A percentile compares a stretch with the other conserved stretches of the same genome.
phyloP scores from a whole-genome alignment of 768 basidiomycete genomes.

The Gelatoporia subvermispora region DNA sequence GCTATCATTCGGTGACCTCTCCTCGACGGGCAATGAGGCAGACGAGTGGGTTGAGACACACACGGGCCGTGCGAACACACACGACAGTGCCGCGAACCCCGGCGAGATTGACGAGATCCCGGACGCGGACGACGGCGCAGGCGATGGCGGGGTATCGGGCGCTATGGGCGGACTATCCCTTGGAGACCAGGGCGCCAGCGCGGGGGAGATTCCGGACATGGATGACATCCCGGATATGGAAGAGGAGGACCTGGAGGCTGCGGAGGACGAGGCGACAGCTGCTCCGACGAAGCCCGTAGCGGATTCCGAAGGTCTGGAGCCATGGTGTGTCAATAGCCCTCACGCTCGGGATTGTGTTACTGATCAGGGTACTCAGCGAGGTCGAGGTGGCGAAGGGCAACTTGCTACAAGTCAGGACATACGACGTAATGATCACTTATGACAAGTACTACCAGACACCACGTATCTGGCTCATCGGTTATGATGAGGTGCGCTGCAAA shows the following conservation, averaged over 20 bases:
- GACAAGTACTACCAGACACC: slow-evolving; percentile 99
- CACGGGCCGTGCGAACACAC: slow-evolving; percentile 59
- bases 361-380: slow-evolving; percentile 34
- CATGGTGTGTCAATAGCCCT: slow-evolving; percentile 38
- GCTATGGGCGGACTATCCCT: slow-evolving; percentile 25
- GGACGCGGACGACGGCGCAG: slow-evolving; percentile 64
- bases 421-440: slow-evolving; percentile 99
- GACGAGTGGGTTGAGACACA: slow-evolving; percentile 99
- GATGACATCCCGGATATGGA: slow-evolving; percentile 99
- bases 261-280: slow-evolving; percentile 81
- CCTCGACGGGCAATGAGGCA: slow-evolving; percentile 45
- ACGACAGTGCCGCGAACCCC: slow-evolving; percentile 52
- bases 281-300: slow-evolving; percentile 41
- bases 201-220: slow-evolving; percentile 75
- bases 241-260: slow-evolving; percentile 85
- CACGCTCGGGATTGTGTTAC: background rate
- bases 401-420: slow-evolving; percentile 91
- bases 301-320: slow-evolving; percentile 34
- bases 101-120: slow-evolving; percentile 82
- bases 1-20: slow-evolving; percentile 72
- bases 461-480: slow-evolving; percentile 94
- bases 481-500: slow-evolving; percentile 72
- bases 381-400: slow-evolving; percentile 72
- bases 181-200: slow-evolving; percentile 24
- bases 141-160: slow-evolving; percentile 24